Percentiles rank a stretch among this genome's conserved stretches.
Evolutionary conservation across 139 green algal species (phyloP).

Genomic region (Tetratostichococcus sp.): DNA sequence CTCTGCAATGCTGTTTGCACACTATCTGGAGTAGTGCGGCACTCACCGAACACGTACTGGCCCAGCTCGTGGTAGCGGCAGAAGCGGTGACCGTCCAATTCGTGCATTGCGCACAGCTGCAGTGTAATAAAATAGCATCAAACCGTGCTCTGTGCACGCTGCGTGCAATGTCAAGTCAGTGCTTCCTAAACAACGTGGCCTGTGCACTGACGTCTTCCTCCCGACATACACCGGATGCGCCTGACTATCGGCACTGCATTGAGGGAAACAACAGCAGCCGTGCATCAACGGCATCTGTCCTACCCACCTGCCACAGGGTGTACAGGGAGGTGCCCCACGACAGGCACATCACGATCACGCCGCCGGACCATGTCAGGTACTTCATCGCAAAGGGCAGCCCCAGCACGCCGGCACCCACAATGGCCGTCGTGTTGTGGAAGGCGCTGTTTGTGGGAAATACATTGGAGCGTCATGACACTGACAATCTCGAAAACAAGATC

Average conservation of each 20-base stretch:
- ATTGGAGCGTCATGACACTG: background rate
- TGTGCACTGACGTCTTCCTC: too few species aligned
- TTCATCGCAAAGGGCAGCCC: constrained; percentile 25
- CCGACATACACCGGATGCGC: too few species aligned
- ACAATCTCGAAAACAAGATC: too few species aligned
- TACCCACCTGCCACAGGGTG: constrained; percentile 1
- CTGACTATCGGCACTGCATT: too few species aligned
- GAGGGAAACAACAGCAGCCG: too few species aligned
- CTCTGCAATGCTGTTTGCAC: too few species aligned
- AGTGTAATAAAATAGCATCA: background rate
- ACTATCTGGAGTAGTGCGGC: too few species aligned
- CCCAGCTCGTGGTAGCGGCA: constrained; percentile 8
- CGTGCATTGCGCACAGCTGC: constrained; percentile 7
- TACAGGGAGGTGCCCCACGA: constrained; percentile 2
- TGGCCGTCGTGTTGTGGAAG: constrained; percentile 4
- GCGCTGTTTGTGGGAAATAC: background rate
- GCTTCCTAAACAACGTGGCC: too few species aligned
- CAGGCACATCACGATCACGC: background rate
- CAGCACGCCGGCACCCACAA: constrained; percentile 31
- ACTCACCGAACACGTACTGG: constrained; percentile 4
- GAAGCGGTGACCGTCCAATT: background rate
- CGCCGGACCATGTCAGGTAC: constrained; percentile 15
- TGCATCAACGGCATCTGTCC: too few species aligned
- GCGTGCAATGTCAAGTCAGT: too few species aligned
- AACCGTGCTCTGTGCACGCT: too few species aligned